Percentiles rank a stretch among this genome's conserved stretches.
Evolutionary conservation across 1,284 basidiomycete species (phyloP).

Genomic region (Cutaneotrichosporon dermatis): DNA sequence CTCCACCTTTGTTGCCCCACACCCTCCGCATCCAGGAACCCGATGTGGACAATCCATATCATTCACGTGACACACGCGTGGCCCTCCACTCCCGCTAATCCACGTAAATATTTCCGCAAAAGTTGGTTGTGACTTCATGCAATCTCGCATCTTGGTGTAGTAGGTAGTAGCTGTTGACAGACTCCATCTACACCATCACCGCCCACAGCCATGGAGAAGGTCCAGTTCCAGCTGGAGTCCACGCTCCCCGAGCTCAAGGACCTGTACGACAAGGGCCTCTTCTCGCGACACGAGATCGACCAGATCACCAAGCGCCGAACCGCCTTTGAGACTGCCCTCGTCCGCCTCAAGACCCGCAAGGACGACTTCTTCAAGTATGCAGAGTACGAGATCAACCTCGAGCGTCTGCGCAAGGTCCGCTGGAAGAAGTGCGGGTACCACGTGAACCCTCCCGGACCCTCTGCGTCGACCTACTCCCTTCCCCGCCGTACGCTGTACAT

Average conservation of each 20-base stretch:
- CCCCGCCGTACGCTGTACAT: slow-evolving; percentile 79
- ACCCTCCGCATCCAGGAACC: too few species aligned
- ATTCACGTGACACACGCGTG: too few species aligned
- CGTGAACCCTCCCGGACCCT: slow-evolving; percentile 53
- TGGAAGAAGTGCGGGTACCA: slow-evolving; percentile 60
- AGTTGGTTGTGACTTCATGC: slow-evolving; percentile 1
- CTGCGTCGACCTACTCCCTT: slow-evolving; percentile 75
- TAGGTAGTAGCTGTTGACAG: background rate
- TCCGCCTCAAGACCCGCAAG: slow-evolving; percentile 77
- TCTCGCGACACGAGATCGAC: slow-evolving; percentile 64
- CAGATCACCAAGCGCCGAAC: slow-evolving; percentile 83
- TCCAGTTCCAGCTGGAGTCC: slow-evolving; percentile 92
- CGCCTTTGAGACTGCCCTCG: slow-evolving; percentile 73
- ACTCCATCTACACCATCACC: background rate
- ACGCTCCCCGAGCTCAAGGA: slow-evolving; percentile 96
- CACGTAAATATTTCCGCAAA: background rate
- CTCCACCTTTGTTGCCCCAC: too few species aligned
- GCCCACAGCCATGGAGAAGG: slow-evolving; percentile 61
- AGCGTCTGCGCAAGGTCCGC: slow-evolving; percentile 71
- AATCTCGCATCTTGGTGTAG: too few species aligned
- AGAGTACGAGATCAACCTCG: slow-evolving; percentile 85
- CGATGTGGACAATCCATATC: too few species aligned
- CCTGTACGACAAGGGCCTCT: slow-evolving; percentile 78
- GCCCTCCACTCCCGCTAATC: too few species aligned
- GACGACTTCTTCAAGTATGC: slow-evolving; percentile 86